Base-by-base conservation (phyloP, 257 asterid species). In the Vinca minor region DNA sequence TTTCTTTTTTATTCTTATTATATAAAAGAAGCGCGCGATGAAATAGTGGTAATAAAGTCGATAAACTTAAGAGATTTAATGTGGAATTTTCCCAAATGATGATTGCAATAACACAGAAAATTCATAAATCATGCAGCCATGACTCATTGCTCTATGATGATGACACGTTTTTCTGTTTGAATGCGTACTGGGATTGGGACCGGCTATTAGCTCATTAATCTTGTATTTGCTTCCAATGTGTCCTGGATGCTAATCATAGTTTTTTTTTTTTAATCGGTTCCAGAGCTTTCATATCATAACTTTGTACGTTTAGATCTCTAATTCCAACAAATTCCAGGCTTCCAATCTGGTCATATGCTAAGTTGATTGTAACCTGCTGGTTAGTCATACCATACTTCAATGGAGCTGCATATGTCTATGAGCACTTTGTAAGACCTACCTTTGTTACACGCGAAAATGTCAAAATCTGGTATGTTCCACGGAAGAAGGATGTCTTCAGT, bases 351-450 rank as follows among this genome's bases (percentile, higher is more conserved):
- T 81, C 97, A 17, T 93, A 93, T 52, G 79, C 78, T 21, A 93
- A 89, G 79, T 83, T 89, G 75, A 81, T 93, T 14, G 76, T 84
- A 61, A 89, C 95, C 41, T 89, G 96, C 83, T 93, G 98, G 98
- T 80, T 93, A 78, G 96, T 93, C 67, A 87, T 93, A 54, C 98
- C 98, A 0, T 84, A 89, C 81, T 93, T 93, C 84, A 87, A 84
- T 47, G 98, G 97, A 65, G 98, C 97, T 57, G 95, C 98, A 18
- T 85, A 77, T 35, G 96, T 93, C 4, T 93, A 93, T 23, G 94
- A 89, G 66, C 89, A 89, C 55, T 89, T 66, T 38, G 91, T 93
- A 8, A 81, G 98, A 79, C 97, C 98, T 50, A 82, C 87, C 68
- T 71, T 89, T 7, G 86, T 91, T 25, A 85, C 84, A 10, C 74